Evolutionary conservation across 2,329 filamentous ascomycete genomes (phyloP), one percentile per base, ranked within the genome.

Genomic region (Tolypocladium nubicola): DNA sequence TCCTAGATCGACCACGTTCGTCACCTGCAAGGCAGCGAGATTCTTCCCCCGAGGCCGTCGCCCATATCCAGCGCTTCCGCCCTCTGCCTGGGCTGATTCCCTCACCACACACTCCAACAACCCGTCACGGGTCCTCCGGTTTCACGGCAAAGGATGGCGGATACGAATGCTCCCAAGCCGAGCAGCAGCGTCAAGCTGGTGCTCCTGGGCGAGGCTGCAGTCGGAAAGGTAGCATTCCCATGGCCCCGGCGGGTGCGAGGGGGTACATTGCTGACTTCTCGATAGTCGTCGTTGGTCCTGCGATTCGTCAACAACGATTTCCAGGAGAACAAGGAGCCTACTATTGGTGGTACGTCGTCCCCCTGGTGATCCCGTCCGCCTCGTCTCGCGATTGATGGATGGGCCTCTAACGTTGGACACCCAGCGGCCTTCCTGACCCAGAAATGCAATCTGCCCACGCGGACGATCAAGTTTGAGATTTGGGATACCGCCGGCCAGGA

Each of bases 151-250:
- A 43, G 35, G n/a, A 75, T 75, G 73, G 70, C 73, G 60, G 73
- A 75, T 61, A 66, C 66, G 70, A 84, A 83, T 65, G 79, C 82
- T 70, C 88, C 90, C 60, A 99, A 97, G 79, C 94, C 94, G 61
- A 97, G 92, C 81, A 97, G 92, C 85, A 99, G 94, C 79, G 94
- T 99, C 73, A 99, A 99, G 87, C 88, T 99, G 66, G 94, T 99
- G 63, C 84, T 99, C 70, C 86, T 99, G 58, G 94, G 94, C 65
- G 94, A 99, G 78, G 94, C 94, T 62, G 94, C 94, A 60, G 94
- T 99, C 58, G 94, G 94, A 84, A 99, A 99, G 88, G 94, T 96
- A 79, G 30, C 38, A 10, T 33, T 2, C 14, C 35, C 35, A 6
- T 4, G 21, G 9, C 30, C 7, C 10, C 41, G 3, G 73, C 43